Base-by-base conservation (phyloP, 768 basidiomycete species). In the Lepiota brunneoincarnata region DNA sequence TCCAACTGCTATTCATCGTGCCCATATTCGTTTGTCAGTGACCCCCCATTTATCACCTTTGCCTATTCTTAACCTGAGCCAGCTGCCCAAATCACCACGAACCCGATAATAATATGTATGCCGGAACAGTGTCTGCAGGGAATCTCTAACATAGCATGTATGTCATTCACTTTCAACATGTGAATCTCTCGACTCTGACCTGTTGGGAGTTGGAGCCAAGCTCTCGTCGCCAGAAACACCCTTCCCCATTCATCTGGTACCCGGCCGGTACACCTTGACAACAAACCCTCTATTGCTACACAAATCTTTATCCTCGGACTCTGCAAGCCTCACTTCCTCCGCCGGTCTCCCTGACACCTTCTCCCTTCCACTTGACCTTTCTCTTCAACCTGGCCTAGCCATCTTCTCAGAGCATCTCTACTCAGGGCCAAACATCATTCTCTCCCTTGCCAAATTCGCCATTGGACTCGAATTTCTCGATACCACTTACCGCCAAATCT, bases 121-220 rank as follows among this genome's bases (percentile, higher is more conserved):
- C 82, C 90, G 66, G 90, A 89, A 60, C 90, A 92, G 84, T 93
- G 91, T 76, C 71, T 92, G 50, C 78, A 91, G 67, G 91, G 91
- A 41, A 82, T 75, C 69, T 82, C 87, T 28, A 91, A 92, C 63
- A 83, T 79, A 37, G 87, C 89, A 61, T 73, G 88, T 84, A 50
- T 38, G 73, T 70, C 76, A 81, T 60, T 81, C 79, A 3, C 67
- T 72, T 1, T 28, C 6, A 20, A 23, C 5, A 21, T 17, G 53
- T 15, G 37, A 5, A 42, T 54, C 12, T 15, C 43, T 45, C 35
- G 18, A 40, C 45, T 68, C 78, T 59, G 50, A 60, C 55, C 24
- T 52, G 37, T 28, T 53, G 23, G 15, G 58, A 93, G 91, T 93
- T 51, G 91, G 91, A 58, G 79, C 79, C 58, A 81, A 76, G 44